Percentiles rank a stretch among this genome's conserved stretches.
Conservation (phyloP, 345 rosid species). For the Diplotaxis tenuifolia region DNA sequence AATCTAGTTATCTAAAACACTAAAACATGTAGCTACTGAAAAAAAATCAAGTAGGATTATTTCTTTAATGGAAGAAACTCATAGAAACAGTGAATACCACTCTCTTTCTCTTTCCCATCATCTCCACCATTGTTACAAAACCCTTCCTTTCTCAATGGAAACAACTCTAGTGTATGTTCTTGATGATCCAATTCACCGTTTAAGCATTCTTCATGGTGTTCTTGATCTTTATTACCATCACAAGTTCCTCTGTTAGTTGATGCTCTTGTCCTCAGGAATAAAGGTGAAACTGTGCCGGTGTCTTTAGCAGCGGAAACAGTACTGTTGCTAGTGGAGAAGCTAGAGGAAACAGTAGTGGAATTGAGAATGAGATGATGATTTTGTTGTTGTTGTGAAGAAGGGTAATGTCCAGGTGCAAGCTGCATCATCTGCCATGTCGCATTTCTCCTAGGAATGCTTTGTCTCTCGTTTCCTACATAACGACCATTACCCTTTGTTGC, state of each 20-base stretch:
- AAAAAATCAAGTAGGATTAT: constrained; percentile 27
- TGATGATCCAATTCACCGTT: constrained; percentile 32
- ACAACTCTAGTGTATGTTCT: constrained; percentile 68
- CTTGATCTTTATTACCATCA: constrained; percentile 31
- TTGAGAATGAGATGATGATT: constrained; percentile 43
- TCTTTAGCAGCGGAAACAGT: constrained; percentile 19
- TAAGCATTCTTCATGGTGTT: constrained; percentile 28
- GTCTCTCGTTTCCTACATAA: constrained; percentile 26
- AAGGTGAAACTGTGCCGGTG: constrained; percentile 10
- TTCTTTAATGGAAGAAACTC: constrained; percentile 85
- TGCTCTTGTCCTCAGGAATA: constrained; percentile 13
- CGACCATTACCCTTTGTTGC: constrained; percentile 22
- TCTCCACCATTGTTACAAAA: constrained; percentile 27
- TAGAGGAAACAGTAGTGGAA: constrained; percentile 34
- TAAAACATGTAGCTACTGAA: background rate
- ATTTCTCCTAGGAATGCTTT: constrained; percentile 48
- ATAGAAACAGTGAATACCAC: constrained; percentile 52
- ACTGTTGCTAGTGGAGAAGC: constrained; percentile 17
- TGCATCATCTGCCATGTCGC: constrained; percentile 72
- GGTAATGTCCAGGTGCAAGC: constrained; percentile 39
- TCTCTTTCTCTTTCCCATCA: constrained; percentile 37
- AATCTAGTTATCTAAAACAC: constrained; percentile 5
- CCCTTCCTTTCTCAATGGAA: constrained; percentile 54
- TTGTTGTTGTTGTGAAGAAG: constrained; percentile 41
- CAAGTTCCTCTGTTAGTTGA: constrained; percentile 38